A percentile compares a stretch with the other conserved stretches of the same genome.
These are phyloP conservation scores for Ananas comosus DNA, from an alignment of 176 grass and related monocot genomes.

Conservation along the genomic window DNA sequence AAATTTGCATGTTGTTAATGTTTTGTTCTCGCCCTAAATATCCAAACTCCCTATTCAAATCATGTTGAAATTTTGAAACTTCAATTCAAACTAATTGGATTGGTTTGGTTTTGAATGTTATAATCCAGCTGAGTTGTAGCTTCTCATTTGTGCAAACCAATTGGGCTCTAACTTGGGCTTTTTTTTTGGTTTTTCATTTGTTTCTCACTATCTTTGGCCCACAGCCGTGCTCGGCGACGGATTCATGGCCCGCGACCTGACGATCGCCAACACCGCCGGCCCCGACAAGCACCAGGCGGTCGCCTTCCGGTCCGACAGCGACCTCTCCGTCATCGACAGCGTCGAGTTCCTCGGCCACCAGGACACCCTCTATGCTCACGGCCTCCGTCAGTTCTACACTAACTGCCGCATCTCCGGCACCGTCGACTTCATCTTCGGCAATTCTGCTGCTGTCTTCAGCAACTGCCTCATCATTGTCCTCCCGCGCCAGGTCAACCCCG, in stretches of 20 bases:
- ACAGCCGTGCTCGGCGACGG: slow-evolving; percentile 59
- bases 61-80: no score
- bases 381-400: slow-evolving; percentile 78
- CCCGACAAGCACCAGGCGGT: slow-evolving; percentile 93
- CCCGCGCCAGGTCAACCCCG: slow-evolving; percentile 57
- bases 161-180: no score
- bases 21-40: no score
- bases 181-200: no score
- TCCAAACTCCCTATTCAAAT: no score
- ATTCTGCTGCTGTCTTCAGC: slow-evolving; percentile 64
- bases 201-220: no score
- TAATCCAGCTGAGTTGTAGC: no score
- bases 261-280: slow-evolving; percentile 80
- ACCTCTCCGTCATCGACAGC: slow-evolving; percentile 63
- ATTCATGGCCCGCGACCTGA: slow-evolving; percentile 92
- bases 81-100: no score
- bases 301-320: slow-evolving; percentile 71
- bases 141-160: no score
- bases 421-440: slow-evolving; percentile 96
- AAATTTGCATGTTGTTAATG: no score
- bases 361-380: slow-evolving; percentile 85
- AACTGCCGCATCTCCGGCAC: slow-evolving; percentile 85
- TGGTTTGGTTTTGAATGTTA: no score
- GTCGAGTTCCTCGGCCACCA: slow-evolving; percentile 83
- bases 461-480: slow-evolving; percentile 37